Conservation (phyloP, 2,329 filamentous ascomycete genomes). For the Fusarium mexicanum region DNA sequence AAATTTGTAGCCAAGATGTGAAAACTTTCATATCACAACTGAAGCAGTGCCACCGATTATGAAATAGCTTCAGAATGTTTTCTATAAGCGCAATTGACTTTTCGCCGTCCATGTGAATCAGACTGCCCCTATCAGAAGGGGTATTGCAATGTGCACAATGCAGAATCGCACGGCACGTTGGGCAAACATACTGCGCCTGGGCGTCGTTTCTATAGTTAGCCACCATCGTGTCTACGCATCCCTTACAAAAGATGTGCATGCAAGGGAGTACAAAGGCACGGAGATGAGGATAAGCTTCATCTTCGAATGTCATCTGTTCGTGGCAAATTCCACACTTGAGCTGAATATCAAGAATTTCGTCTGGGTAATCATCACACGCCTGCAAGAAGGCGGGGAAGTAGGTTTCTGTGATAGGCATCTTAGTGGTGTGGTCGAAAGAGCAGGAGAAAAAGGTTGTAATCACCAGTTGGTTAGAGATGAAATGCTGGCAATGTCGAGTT, state of each 20-base stretch:
- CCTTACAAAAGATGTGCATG: neutral
- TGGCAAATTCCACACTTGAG: neutral
- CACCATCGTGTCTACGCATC: neutral
- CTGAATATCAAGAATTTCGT: neutral
- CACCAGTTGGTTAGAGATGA: neutral
- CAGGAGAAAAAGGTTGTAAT: too few relatives aligned
- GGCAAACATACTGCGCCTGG: rapidly evolving
- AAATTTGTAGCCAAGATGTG: neutral
- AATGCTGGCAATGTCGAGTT: neutral
- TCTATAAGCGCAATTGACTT: neutral
- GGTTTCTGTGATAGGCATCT: neutral
- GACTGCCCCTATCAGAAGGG: neutral
- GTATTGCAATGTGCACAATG: neutral
- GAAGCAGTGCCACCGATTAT: neutral
- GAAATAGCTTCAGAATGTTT: neutral
- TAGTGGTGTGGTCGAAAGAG: neutral
- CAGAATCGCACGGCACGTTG: neutral
- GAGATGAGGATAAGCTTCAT: neutral
- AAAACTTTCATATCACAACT: neutral
- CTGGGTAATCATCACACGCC: neutral
- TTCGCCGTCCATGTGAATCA: neutral
- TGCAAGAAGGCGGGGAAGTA: neutral
- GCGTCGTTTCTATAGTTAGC: neutral
- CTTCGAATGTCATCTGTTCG: neutral
- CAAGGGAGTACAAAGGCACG: neutral